Percentiles rank a stretch among this genome's conserved stretches.
Evolutionary conservation across 352 stramenopile genomes (phyloP).

Genomic region (Globisporangium viniferum): DNA sequence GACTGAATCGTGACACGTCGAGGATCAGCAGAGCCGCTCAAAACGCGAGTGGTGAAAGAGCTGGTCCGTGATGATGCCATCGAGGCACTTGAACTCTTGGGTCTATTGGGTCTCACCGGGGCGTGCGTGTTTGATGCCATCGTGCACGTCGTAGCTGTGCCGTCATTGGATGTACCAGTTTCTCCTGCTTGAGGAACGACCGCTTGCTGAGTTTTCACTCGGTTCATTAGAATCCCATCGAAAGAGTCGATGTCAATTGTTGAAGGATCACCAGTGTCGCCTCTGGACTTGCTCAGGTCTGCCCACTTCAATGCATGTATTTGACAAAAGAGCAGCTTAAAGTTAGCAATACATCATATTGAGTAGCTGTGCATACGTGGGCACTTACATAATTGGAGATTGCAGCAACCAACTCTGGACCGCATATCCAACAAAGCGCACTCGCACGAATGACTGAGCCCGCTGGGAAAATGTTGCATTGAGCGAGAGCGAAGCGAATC

Average conservation of each 20-base stretch:
- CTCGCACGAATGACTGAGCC: conserved; percentile 27
- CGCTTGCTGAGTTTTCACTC: neutral
- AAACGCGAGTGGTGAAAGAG: conserved; percentile 14
- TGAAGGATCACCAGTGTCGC: conserved; percentile 10
- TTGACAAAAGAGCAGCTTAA: neutral
- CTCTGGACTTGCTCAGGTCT: conserved; percentile 31
- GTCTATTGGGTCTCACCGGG: conserved; percentile 21
- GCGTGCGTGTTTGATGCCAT: neutral
- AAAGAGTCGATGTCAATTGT: conserved; percentile 62
- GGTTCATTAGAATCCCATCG: conserved; percentile 39
- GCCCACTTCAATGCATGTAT: conserved; percentile 29
- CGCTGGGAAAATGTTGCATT: conserved; percentile 41
- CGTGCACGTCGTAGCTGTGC: neutral
- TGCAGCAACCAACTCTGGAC: conserved; percentile 29
- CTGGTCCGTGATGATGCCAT: conserved; percentile 16
- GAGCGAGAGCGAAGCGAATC: conserved; percentile 45
- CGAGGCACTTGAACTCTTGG: conserved; percentile 26
- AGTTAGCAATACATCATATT: neutral
- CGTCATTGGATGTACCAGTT: neutral
- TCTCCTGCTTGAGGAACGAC: neutral
- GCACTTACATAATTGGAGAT: conserved; percentile 44
- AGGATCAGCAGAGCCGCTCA: conserved; percentile 12
- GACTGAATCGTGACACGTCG: neutral
- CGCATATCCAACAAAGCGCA: conserved; percentile 32
- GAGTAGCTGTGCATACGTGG: too few species aligned